A percentile compares a stretch with the other conserved stretches of the same genome.
Evolutionary conservation across 768 basidiomycete genomes (phyloP).

Genomic region (Kwoniella dejecticola): DNA sequence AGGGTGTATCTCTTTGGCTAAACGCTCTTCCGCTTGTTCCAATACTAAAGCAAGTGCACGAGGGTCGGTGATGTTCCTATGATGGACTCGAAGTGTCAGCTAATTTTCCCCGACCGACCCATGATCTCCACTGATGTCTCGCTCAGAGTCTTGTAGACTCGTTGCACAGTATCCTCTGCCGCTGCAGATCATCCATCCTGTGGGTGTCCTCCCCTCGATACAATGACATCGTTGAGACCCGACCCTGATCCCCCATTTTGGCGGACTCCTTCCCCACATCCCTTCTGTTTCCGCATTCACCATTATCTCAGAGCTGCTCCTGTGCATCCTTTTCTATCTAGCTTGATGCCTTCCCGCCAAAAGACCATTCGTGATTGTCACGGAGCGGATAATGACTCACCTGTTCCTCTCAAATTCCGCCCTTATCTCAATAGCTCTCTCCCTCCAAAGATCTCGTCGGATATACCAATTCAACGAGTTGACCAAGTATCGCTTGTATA

Average conservation of each 20-base stretch:
- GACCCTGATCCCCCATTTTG: no score
- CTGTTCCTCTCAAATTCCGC: slow-evolving; percentile 93
- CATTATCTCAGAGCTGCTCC: no score
- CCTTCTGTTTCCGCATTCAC: no score
- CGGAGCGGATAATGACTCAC: slow-evolving; percentile 59
- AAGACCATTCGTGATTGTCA: no score
- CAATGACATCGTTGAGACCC: no score
- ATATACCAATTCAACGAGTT: slow-evolving; percentile 90
- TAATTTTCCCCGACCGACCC: background rate
- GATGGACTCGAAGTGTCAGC: background rate
- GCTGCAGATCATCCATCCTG: no score
- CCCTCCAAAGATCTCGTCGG: slow-evolving; percentile 81
- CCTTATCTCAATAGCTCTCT: slow-evolving; percentile 78
- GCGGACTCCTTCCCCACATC: no score
- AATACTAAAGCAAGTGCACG: slow-evolving; percentile 75
- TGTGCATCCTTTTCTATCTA: no score
- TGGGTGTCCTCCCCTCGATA: no score
- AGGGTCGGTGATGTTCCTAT: slow-evolving; percentile 80
- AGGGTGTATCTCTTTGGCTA: slow-evolving; percentile 73
- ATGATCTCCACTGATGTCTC: background rate
- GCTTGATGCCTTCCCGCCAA: no score
- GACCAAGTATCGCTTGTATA: slow-evolving; percentile 82
- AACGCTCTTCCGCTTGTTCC: slow-evolving; percentile 73
- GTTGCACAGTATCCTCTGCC: no score
- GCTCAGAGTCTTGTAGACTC: no score